These are phyloP conservation scores for Capsicum baccatum DNA, from an alignment of 257 asterid genomes.

Conservation along the genomic window DNA sequence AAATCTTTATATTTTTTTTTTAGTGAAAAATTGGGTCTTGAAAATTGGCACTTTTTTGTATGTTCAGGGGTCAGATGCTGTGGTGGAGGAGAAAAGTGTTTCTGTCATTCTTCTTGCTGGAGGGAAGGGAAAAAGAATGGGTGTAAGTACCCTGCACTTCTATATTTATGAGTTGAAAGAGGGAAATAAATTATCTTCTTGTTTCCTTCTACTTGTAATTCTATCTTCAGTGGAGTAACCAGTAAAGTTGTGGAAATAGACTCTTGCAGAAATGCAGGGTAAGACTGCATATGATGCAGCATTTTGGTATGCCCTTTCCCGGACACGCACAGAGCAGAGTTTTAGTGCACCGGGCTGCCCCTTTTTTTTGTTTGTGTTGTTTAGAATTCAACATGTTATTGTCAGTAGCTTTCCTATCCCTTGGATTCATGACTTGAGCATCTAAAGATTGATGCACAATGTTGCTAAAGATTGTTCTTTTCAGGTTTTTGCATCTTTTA, in stretches of 20 bases:
- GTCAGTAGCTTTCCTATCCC: background rate
- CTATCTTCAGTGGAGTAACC: background rate
- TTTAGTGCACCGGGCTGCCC: no score
- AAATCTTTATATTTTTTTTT: background rate
- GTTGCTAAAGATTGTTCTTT: background rate
- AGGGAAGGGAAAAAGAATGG: constrained; percentile 98
- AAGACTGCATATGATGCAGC: no score
- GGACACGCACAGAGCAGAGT: no score
- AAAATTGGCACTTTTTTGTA: background rate
- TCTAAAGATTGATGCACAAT: background rate
- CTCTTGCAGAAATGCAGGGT: no score
- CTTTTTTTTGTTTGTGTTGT: background rate
- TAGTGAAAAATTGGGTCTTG: constrained; percentile 24
- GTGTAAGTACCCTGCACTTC: constrained; percentile 54
- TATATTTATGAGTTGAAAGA: background rate
- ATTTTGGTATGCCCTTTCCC: no score
- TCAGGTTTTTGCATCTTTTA: constrained; percentile 20
- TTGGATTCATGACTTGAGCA: background rate
- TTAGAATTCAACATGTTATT: background rate
- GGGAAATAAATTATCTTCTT: background rate
- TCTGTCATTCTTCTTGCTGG: constrained; percentile 97
- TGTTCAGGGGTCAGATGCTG: constrained; percentile 57
- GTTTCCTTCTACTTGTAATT: constrained; percentile 23
- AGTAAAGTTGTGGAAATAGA: no score
- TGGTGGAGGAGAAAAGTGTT: constrained; percentile 77